Evolutionary conservation across 2,329 filamentous ascomycete genomes (phyloP), one percentile per base, ranked within the genome.

Genomic region (Blastomyces gilchristii): DNA sequence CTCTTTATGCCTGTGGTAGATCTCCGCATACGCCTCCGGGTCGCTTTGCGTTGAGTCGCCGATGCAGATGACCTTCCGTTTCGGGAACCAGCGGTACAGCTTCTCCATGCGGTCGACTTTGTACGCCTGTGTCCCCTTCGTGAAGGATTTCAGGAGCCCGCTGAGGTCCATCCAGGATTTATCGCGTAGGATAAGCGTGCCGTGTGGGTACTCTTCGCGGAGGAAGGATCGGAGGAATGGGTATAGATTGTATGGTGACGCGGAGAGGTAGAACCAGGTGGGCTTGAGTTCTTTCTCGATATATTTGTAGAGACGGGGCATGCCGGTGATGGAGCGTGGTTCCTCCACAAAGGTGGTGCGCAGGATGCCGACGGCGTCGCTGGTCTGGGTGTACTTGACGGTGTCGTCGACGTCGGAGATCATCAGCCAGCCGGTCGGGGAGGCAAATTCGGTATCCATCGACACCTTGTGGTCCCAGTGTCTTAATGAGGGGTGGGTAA

Each of bases 361-460:
- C 5, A 97, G 79, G 69, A 97, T 93, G 2, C 91, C 90, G 8
- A 88, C 81, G 0, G 91, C 87, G 59, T 90, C 87, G 53, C 87
- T 85, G 0, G 93, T 96, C 73, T 89, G 81, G 0, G 93, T 97
- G 68, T 92, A 79, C 76, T 97, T 97, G 79, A 97, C 96, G 0
- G 92, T 96, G 75, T 97, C 93, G 72, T 97, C 94, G 68, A 97
- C 85, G 70, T 97, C 93, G 49, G 89, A 93, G 66, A 97, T 86
- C 14, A 97, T 78, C 14, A 85, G 85, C 91, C 91, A 97, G 8
- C 93, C 92, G 58, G 88, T 85, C 0, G 87, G 84, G 22, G 85
- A 86, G 0, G 89, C 89, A 70, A 89, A 91, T 22, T 86, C 82
- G 0, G 90, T 96, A 65, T 83, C 83, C 81, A 89, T 86, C 50